These are phyloP conservation scores for Trichoderma gamsii DNA, from an alignment of 495 filamentous ascomycete species.

Conservation along the genomic window DNA sequence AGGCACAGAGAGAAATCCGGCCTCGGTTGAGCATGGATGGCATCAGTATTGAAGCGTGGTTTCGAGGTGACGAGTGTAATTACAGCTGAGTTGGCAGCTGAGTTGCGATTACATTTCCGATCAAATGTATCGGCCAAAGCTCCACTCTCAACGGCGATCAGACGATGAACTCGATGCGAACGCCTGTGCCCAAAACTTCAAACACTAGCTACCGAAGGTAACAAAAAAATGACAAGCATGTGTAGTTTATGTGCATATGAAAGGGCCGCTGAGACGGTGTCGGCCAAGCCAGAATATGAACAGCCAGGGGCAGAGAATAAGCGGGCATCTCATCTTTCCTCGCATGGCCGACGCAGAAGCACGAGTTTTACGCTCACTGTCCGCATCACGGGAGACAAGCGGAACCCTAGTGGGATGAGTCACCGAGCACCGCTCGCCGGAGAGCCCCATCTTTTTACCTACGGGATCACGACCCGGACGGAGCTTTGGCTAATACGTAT, in stretches of 20 bases:
- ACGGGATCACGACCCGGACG: background rate
- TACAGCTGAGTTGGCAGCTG: background rate
- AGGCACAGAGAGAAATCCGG: background rate
- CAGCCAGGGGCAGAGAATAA: conserved; percentile 10
- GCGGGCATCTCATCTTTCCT: background rate
- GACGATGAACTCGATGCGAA: conserved; percentile 10
- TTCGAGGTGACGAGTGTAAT: background rate
- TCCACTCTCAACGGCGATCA: background rate
- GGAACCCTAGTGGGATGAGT: conserved; percentile 9
- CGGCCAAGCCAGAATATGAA: background rate
- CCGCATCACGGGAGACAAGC: conserved; percentile 11
- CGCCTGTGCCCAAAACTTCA: background rate
- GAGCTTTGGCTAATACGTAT: background rate
- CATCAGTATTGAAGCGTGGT: background rate
- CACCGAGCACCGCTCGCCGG: conserved; percentile 10
- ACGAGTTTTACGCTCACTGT: conserved; percentile 8
- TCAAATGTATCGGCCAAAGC: background rate
- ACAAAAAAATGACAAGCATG: background rate
- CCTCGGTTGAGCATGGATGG: background rate
- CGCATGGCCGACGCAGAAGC: conserved; percentile 13
- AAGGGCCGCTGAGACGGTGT: background rate
- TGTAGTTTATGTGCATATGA: conserved; percentile 6
- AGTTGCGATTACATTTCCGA: background rate
- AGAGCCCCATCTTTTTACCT: background rate
- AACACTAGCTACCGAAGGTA: background rate